These are phyloP conservation scores for Trichoderma semiorbis DNA, from an alignment of 2,329 filamentous ascomycete species.

Conservation along the genomic window DNA sequence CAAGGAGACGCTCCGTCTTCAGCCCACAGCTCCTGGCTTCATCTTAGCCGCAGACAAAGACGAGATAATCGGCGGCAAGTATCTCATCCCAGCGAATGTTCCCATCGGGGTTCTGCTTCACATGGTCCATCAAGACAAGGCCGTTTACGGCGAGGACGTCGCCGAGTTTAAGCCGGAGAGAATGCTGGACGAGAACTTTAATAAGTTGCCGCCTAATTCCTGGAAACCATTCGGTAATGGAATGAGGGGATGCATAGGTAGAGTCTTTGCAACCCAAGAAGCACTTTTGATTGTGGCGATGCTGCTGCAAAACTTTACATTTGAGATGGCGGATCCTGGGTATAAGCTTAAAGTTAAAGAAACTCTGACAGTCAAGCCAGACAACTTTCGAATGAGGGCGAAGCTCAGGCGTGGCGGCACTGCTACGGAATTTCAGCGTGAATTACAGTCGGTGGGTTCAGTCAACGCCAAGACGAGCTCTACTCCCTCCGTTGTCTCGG, in stretches of 20 bases:
- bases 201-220: constrained; percentile 36
- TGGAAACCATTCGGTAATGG: constrained; percentile 56
- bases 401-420: constrained; percentile 43
- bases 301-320: constrained; percentile 65
- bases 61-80: constrained; percentile 51
- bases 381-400: constrained; percentile 58
- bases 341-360: constrained; percentile 52
- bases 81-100: constrained; percentile 45
- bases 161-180: constrained; percentile 58
- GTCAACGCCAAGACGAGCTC: neutral
- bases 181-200: constrained; percentile 54
- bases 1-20: constrained; percentile 47
- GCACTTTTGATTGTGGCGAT: constrained; percentile 43
- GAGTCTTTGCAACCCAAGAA: constrained; percentile 54
- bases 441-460: constrained; percentile 12
- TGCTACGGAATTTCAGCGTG: constrained; percentile 36
- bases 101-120: constrained; percentile 43
- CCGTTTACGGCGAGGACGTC: constrained; percentile 55
- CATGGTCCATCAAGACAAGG: constrained; percentile 52
- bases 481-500: neutral
- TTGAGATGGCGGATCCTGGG: constrained; percentile 55
- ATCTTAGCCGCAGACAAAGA: constrained; percentile 35
- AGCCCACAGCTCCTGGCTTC: constrained; percentile 28
- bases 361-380: constrained; percentile 58
- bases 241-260: constrained; percentile 49